phyloP scores from a whole-genome alignment of 2,329 filamentous ascomycete genomes.

The Penicillium sp. region DNA sequence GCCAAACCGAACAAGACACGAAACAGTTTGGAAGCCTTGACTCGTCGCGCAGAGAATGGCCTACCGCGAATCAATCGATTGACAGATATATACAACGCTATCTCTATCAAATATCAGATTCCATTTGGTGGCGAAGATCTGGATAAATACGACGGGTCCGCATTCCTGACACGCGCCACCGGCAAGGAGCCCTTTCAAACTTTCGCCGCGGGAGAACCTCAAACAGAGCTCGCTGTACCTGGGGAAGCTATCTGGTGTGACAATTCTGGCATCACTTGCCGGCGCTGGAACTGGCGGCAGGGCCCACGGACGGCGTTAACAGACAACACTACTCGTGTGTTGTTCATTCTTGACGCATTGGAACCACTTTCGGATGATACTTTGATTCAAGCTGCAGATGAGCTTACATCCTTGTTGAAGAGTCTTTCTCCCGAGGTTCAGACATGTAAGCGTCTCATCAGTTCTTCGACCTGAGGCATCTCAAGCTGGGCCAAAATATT shows the following conservation, averaged over 20 bases:
- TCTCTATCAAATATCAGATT: conserved; percentile 45
- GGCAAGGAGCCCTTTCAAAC: conserved; percentile 41
- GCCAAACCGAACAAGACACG: conserved; percentile 44
- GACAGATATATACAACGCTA: conserved; percentile 47
- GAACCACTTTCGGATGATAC: conserved; percentile 14
- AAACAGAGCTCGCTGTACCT: conserved; percentile 20
- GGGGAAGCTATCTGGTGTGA: conserved; percentile 49
- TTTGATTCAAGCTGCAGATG: conserved; percentile 16
- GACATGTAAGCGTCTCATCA: conserved; percentile 3
- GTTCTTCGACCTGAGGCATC: not conserved
- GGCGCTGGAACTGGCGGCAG: conserved; percentile 48
- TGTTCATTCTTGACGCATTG: conserved; percentile 28
- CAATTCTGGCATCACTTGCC: conserved; percentile 41
- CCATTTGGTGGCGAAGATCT: conserved; percentile 46
- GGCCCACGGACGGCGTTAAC: conserved; percentile 40
- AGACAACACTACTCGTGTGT: conserved; percentile 38
- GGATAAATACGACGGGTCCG: conserved; percentile 41
- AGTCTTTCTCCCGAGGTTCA: conserved; percentile 7
- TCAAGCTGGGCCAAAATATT: too few species aligned
- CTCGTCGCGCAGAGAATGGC: conserved; percentile 37
- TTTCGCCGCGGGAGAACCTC: conserved; percentile 31
- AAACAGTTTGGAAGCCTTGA: conserved; percentile 43
- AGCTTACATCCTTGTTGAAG: conserved; percentile 14
- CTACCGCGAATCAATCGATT: conserved; percentile 44
- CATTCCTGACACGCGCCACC: conserved; percentile 36